Conservation (phyloP, 768 basidiomycete genomes). For the Pholiota microspora region DNA sequence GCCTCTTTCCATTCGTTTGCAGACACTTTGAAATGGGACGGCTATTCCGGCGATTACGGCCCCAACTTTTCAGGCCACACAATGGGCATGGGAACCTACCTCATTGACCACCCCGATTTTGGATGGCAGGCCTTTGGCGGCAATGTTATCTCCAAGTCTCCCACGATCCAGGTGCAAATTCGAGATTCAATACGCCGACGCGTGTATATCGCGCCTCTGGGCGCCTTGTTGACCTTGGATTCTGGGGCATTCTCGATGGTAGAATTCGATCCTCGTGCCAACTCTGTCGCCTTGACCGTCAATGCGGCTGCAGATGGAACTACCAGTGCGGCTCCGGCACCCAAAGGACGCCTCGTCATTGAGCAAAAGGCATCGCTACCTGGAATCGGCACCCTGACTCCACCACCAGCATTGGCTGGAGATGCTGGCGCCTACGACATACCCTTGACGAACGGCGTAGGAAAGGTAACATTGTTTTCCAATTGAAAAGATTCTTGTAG, state of each 20-base stretch:
- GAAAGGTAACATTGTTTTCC: slow-evolving; percentile 28
- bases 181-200: slow-evolving; percentile 48
- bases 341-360: slow-evolving; percentile 43
- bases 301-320: slow-evolving; percentile 37
- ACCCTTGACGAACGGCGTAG: slow-evolving; percentile 39
- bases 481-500: background rate
- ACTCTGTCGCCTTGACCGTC: slow-evolving; percentile 40
- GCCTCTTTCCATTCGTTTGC: slow-evolving; percentile 62
- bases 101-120: slow-evolving; percentile 53
- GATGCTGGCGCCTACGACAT: slow-evolving; percentile 49
- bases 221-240: slow-evolving; percentile 43
- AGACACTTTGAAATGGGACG: slow-evolving; percentile 57
- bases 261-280: slow-evolving; percentile 35
- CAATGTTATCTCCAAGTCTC: slow-evolving; percentile 37
- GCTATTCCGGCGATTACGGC: slow-evolving; percentile 58
- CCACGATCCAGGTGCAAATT: slow-evolving; percentile 41
- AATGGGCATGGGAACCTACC: slow-evolving; percentile 45
- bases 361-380: slow-evolving; percentile 38
- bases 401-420: slow-evolving; percentile 31
- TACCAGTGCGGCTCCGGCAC: slow-evolving; percentile 41
- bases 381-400: slow-evolving; percentile 38
- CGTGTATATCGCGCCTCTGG: slow-evolving; percentile 51
- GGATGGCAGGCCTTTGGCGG: slow-evolving; percentile 65
- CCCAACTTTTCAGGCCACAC: slow-evolving; percentile 57
- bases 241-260: slow-evolving; percentile 50